Percentiles rank a stretch among this genome's conserved stretches.
Conservation (phyloP, 2,329 filamentous ascomycete species). For the Xylariomycetidae sp. region DNA sequence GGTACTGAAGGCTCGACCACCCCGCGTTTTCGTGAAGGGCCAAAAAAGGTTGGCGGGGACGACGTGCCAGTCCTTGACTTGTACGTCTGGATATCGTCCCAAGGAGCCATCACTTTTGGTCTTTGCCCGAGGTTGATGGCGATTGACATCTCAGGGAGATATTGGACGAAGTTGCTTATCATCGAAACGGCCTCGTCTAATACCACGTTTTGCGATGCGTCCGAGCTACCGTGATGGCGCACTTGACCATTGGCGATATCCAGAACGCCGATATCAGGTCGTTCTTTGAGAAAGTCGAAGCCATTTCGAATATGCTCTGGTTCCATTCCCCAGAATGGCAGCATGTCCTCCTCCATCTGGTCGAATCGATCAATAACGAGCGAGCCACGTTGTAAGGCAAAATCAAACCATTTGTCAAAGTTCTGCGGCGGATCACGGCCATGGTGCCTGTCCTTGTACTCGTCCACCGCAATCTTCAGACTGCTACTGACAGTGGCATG, state of each 20-base stretch:
- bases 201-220: constrained; percentile 27
- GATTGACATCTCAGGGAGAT: constrained; percentile 76
- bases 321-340: constrained; percentile 70
- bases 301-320: constrained; percentile 62
- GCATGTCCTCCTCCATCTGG: constrained; percentile 67
- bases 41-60: too few relatives aligned
- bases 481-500: constrained; percentile 41
- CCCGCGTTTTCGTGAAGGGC: constrained; percentile 13
- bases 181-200: constrained; percentile 52
- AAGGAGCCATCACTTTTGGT: constrained; percentile 64
- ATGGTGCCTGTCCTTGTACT: constrained; percentile 48
- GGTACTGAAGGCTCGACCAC: constrained; percentile 4
- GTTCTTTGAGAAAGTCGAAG: constrained; percentile 32
- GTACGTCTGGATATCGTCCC: constrained; percentile 56
- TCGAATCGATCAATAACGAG: constrained; percentile 75
- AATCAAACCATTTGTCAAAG: constrained; percentile 81
- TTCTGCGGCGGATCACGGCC: constrained; percentile 69
- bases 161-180: constrained; percentile 63
- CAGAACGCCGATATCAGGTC: constrained; percentile 40
- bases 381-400: constrained; percentile 62
- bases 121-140: constrained; percentile 77
- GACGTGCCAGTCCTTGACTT: too few relatives aligned
- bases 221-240: constrained; percentile 28
- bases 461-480: constrained; percentile 38
- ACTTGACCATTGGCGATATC: constrained; percentile 61